These are phyloP conservation scores for Aegilops umbellulata DNA, from an alignment of 176 grass and related monocot species.

Conservation along the genomic window DNA sequence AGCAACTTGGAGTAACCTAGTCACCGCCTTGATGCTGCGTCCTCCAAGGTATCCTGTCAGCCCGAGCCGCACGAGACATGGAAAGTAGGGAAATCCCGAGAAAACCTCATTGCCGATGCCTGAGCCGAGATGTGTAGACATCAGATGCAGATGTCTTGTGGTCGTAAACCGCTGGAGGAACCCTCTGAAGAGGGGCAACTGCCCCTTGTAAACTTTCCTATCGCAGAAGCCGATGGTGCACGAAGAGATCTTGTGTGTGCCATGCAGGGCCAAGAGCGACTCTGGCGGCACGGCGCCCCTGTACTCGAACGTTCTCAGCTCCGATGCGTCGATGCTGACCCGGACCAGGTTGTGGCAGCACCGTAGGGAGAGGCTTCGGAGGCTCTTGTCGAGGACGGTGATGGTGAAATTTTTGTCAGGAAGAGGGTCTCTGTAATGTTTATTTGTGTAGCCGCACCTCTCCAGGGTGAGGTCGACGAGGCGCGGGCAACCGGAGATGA, in stretches of 20 bases:
- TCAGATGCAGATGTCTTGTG: background rate
- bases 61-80: background rate
- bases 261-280: background rate
- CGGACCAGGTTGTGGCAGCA: background rate
- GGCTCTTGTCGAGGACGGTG: background rate
- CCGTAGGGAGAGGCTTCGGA: background rate
- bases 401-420: background rate
- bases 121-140: background rate
- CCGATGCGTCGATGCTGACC: background rate
- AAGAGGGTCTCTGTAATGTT: too few species aligned
- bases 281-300: background rate
- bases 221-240: background rate
- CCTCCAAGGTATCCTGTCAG: background rate
- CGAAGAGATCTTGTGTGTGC: background rate
- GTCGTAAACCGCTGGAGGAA: background rate
- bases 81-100: background rate
- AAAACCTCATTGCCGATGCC: background rate
- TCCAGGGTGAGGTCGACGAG: background rate
- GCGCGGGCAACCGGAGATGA: background rate
- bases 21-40: background rate
- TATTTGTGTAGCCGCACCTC: background rate
- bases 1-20: background rate
- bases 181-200: background rate
- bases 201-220: background rate
- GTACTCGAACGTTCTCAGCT: background rate